Conservation (phyloP, 805 yeast species). For the Torulaspora delbrueckii region DNA sequence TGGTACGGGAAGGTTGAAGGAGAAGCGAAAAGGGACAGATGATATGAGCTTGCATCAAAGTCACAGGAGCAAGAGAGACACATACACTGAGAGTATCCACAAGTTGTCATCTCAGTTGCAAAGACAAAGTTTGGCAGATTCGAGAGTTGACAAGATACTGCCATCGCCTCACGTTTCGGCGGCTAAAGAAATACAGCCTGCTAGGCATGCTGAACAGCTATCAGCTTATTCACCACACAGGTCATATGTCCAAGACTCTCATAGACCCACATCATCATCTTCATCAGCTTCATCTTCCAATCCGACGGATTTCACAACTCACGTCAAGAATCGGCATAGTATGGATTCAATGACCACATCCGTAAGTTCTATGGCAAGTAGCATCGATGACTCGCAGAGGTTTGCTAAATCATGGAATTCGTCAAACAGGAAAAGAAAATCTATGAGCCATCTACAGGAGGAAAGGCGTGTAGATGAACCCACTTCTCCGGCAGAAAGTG, state of each 20-base stretch:
- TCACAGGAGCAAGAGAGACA: conserved; percentile 4
- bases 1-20: conserved; percentile 35
- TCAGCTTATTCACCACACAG: background rate
- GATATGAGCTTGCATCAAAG: background rate
- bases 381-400: conserved; percentile 33
- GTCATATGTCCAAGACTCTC: conserved; percentile 1
- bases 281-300: conserved; percentile 29
- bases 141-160: conserved; percentile 1
- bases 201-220: background rate
- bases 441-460: conserved; percentile 23
- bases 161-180: background rate
- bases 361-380: conserved; percentile 32
- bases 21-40: conserved; percentile 9
- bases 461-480: conserved; percentile 1
- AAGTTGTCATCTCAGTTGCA: conserved; percentile 29
- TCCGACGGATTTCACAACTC: conserved; percentile 33
- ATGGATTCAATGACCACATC: conserved; percentile 34
- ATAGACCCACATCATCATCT: conserved; percentile 20
- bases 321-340: conserved; percentile 27
- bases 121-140: conserved; percentile 6
- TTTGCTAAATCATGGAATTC: conserved; percentile 37
- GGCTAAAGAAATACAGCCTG: background rate
- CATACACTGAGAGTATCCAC: conserved; percentile 28
- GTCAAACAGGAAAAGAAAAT: conserved; percentile 32
- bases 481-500: background rate